These are phyloP conservation scores for Ophiostoma ulmi DNA, from an alignment of 2,329 filamentous ascomycete species.

Conservation along the genomic window DNA sequence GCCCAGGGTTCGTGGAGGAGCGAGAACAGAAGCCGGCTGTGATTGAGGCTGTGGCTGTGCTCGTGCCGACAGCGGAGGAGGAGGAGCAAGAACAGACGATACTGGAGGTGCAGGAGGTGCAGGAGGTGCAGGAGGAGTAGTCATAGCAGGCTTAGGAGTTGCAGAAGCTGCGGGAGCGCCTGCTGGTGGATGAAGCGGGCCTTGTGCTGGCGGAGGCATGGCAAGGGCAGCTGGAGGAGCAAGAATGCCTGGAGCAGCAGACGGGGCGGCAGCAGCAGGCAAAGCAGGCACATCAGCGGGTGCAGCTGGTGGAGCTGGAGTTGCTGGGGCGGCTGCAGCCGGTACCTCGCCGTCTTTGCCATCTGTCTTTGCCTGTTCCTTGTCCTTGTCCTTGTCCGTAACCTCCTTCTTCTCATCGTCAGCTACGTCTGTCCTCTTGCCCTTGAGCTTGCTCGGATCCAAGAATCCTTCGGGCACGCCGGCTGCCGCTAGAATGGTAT, in stretches of 20 bases:
- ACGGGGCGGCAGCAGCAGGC: neutral
- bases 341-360: neutral
- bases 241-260: neutral
- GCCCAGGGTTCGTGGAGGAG: neutral
- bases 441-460: conserved; percentile 29
- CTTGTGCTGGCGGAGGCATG: neutral
- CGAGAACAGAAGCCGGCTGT: neutral
- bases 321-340: neutral
- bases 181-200: neutral
- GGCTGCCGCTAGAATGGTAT: conserved; percentile 53
- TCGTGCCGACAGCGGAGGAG: neutral
- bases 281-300: neutral
- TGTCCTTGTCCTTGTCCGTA: neutral
- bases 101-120: neutral
- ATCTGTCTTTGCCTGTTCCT: neutral
- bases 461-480: conserved; percentile 78
- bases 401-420: conserved; percentile 22
- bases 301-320: no score
- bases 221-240: neutral
- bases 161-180: neutral
- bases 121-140: neutral
- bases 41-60: neutral
- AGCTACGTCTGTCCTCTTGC: conserved; percentile 19
- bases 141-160: neutral
- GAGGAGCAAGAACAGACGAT: neutral